phyloP scores from a whole-genome alignment of 345 rosid genomes.

The Hibiscus mutabilis region DNA sequence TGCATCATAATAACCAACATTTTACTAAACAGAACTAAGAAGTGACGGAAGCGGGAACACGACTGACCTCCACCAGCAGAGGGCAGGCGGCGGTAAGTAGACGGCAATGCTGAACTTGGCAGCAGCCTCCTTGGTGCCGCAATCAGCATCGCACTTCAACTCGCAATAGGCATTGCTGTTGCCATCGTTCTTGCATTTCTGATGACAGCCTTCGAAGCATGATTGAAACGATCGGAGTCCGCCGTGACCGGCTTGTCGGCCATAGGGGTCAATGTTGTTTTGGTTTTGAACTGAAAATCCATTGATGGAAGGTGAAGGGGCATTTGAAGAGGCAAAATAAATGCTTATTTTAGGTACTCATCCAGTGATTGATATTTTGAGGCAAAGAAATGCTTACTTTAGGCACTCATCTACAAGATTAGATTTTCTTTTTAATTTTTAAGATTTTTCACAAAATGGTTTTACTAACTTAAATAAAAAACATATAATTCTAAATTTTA shows the following conservation, averaged over 20 bases:
- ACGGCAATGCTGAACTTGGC: not conserved
- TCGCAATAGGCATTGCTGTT: not conserved
- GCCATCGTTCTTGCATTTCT: not conserved
- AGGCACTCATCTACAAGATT: too few species aligned
- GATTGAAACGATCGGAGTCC: not conserved
- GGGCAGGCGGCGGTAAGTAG: too few species aligned
- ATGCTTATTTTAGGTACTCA: not conserved
- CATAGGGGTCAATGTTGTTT: not conserved
- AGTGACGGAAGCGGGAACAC: too few species aligned
- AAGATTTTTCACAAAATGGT: too few species aligned
- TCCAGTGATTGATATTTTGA: not conserved
- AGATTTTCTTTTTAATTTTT: too few species aligned
- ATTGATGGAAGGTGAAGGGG: not conserved
- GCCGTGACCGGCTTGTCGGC: constrained; percentile 6
- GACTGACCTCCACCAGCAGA: too few species aligned
- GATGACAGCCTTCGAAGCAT: not conserved
- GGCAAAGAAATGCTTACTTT: not conserved
- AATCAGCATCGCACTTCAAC: constrained; percentile 5
- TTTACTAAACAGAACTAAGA: too few species aligned
- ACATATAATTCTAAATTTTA: too few species aligned
- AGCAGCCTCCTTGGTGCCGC: not conserved
- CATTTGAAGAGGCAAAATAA: not conserved
- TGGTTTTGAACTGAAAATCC: too few species aligned
- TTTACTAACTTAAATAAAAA: too few species aligned
- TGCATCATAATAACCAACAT: too few species aligned